Evolutionary conservation across 768 basidiomycete genomes (phyloP), one percentile per base, ranked within the genome.

Genomic region (Steccherinum ochraceum): DNA sequence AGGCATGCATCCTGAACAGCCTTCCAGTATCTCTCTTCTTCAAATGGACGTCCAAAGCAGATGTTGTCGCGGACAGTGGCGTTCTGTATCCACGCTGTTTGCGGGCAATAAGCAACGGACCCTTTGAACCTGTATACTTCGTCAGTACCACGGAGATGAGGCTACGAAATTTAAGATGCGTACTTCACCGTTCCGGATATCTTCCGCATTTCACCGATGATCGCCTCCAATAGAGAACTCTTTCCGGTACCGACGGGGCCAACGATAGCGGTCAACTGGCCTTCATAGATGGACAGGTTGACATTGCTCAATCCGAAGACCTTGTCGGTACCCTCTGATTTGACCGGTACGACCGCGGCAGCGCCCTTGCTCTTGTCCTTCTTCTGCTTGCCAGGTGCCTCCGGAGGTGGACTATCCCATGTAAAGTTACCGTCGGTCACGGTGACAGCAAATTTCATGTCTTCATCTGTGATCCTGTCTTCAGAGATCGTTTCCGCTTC

Each of bases 11-110:
- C 86, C 4, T 72, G 72, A 39, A 95, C 70, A 1, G 84, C 90
- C 25, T 79, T 78, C 89, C 89, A 90, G 63, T 94, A 94, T 50
- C 79, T 75, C 48, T 83, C 79, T 57, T 86, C 83, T 23, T 93
- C 87, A 56, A 85, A 92, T 4, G 86, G 82, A 26, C 83, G 74
- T 30, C 93, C 93, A 52, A 96, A 96, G 56, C 86, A 83, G 49
- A 96, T 81, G 59, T 95, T 96, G 42, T 95, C 91, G 47, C 90
- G 77, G 26, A 94, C 79, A 0, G 92, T 94, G 0, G 89, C 79
- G 64, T 90, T 87, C 81, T 86, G 52, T 52, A 97, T 94, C 92
- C 93, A 96, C 11, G 93, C 86, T 41, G 75, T 83, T 62, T 97
- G 93, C 13, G 85, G 82, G 58, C 89, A 93, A 64, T 93, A 91